Evolutionary conservation across 495 filamentous ascomycete species (phyloP), one percentile per base, ranked within the genome.

Genomic region (Oleoguttula mirabilis): DNA sequence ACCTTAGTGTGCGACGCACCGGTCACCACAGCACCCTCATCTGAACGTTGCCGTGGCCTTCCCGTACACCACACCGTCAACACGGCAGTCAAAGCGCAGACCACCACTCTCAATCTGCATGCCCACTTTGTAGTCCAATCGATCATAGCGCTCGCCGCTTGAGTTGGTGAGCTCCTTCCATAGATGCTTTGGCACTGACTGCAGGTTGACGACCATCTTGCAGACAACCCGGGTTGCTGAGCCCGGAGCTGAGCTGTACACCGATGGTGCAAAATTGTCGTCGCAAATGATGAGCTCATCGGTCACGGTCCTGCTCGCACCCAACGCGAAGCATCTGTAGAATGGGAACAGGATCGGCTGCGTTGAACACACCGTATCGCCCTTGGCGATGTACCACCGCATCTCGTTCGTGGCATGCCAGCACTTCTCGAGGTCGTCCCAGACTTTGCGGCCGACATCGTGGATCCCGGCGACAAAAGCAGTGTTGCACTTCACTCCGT

Each of bases 331-430:
- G 60, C 81, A 80, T 31, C 77, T 73, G 21, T 77, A 80, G 61
- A 81, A 84, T 60, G 82, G 76, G 60, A 82, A 82, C 5, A 73
- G 73, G 39, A 82, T 71, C 19, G 79, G 77, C 3, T 66, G 66
- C 2, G 70, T 56, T 20, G 79, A 73, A n/a, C 75, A 80, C 14
- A 30, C 22, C 14, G 30, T 14, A 55, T 64, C 48, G 45, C 78
- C 76, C 65, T 78, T 80, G 8, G 72, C 70, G 58, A 80, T 82
- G 59, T 80, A 79, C 79, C 79, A 84, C 50, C 80, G 74, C 79
- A 84, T 82, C 34, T 79, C 66, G 58, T 82, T 76, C 38, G 64
- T 71, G 10, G 82, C 77, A 78, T 80, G 82, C 76, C 77, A 84
- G 20, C 77, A 56, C 56, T 82, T 78, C 76, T 79, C 81, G 27